Evolutionary conservation across 2,329 filamentous ascomycete species (phyloP).

Genomic region (Furcasterigmium sp.): DNA sequence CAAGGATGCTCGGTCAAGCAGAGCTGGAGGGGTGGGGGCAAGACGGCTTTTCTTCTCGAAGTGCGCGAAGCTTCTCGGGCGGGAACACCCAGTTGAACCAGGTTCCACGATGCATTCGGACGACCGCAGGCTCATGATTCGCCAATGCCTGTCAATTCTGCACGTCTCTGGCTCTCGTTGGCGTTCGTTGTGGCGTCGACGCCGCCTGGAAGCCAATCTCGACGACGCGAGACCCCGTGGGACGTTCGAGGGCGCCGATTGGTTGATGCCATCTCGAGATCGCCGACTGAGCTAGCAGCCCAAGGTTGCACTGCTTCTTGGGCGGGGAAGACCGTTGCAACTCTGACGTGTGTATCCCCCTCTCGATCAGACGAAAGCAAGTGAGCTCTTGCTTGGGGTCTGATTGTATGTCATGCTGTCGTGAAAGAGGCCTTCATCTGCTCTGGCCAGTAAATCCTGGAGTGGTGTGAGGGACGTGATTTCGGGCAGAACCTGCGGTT

Average conservation of each 20-base stretch:
- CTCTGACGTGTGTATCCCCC: neutral
- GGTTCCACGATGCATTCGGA: conserved; percentile 1
- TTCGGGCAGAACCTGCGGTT: too few species aligned
- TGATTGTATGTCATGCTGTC: neutral
- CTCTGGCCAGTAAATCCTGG: too few species aligned
- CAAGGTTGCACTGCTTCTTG: neutral
- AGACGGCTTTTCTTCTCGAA: neutral
- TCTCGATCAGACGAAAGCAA: neutral
- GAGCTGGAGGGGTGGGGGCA: neutral
- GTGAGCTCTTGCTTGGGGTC: neutral
- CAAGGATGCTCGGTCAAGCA: neutral
- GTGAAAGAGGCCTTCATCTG: too few species aligned
- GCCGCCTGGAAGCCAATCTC: neutral
- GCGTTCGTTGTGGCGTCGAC: neutral
- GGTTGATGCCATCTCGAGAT: neutral
- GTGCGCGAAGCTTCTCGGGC: neutral
- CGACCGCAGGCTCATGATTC: neutral
- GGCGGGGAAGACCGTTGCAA: neutral
- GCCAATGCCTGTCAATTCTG: neutral
- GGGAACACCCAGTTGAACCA: neutral
- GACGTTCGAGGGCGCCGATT: neutral
- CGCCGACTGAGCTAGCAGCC: neutral
- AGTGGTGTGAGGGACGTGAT: too few species aligned
- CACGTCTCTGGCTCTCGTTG: neutral
- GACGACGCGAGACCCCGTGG: conserved; percentile 1